A percentile compares a stretch with the other conserved stretches of the same genome.
These are phyloP conservation scores for Tulasnella sp. DNA, from an alignment of 768 basidiomycete genomes.

Conservation along the genomic window DNA sequence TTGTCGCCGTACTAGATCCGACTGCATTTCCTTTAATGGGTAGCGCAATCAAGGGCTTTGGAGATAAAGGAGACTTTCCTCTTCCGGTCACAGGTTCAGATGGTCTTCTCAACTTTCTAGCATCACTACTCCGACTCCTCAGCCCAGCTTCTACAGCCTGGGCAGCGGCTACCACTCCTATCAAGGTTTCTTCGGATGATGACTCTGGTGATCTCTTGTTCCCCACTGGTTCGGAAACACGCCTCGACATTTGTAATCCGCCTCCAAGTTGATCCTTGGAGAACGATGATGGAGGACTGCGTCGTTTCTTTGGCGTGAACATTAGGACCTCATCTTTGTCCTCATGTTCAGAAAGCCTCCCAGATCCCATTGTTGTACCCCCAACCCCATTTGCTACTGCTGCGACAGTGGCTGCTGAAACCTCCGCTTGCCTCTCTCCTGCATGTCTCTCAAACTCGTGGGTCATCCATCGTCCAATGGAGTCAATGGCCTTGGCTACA, in stretches of 20 bases:
- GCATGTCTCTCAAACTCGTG: slow-evolving; percentile 41
- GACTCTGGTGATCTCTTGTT: slow-evolving; percentile 16
- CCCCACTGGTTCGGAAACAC: too few species aligned
- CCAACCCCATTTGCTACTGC: not conserved
- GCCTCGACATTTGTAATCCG: not conserved
- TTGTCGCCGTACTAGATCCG: too few species aligned
- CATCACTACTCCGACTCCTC: too few species aligned
- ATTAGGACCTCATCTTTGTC: slow-evolving; percentile 66
- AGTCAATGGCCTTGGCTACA: slow-evolving; percentile 61
- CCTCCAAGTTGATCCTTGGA: slow-evolving; percentile 10
- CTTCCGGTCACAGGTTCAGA: too few species aligned
- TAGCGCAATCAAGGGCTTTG: too few species aligned
- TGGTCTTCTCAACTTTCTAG: too few species aligned
- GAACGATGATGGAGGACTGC: slow-evolving; percentile 18
- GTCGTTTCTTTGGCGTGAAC: slow-evolving; percentile 48
- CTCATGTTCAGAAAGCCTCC: slow-evolving; percentile 18
- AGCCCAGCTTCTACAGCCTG: not conserved
- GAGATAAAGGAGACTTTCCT: not conserved
- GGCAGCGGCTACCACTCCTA: slow-evolving; percentile 9
- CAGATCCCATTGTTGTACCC: not conserved
- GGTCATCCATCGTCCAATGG: slow-evolving; percentile 85
- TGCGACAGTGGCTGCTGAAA: not conserved
- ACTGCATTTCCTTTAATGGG: too few species aligned
- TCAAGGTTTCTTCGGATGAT: slow-evolving; percentile 20
- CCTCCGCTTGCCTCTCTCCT: slow-evolving; percentile 8